phyloP scores from a whole-genome alignment of 352 stramenopile genomes.

The Globisporangium alternatum region DNA sequence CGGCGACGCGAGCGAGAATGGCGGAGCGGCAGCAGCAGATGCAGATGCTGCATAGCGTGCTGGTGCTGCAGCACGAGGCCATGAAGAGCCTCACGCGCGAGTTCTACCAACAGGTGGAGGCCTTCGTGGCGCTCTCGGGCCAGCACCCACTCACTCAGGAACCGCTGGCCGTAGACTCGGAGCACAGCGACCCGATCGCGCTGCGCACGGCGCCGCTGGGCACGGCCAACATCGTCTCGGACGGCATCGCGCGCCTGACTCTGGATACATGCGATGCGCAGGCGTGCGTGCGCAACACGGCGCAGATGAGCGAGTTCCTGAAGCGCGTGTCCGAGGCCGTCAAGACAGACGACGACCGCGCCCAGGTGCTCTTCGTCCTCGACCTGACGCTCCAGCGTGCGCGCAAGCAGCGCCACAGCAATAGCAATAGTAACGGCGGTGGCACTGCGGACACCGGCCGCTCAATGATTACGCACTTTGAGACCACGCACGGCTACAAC shows the following conservation, averaged over 20 bases:
- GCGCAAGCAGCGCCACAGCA: conserved; percentile 10
- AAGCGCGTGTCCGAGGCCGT: conserved; percentile 27
- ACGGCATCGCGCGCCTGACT: conserved; percentile 32
- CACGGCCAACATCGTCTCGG: conserved; percentile 40
- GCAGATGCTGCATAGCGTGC: conserved; percentile 48
- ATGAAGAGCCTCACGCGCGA: conserved; percentile 39
- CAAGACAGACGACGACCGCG: conserved; percentile 47
- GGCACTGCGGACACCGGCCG: conserved; percentile 3
- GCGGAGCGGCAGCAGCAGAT: conserved; percentile 9
- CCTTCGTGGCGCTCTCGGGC: conserved; percentile 55
- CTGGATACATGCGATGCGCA: conserved; percentile 37
- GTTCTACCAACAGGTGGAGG: conserved; percentile 67
- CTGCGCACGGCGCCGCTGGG: conserved; percentile 29
- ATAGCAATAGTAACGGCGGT: not conserved
- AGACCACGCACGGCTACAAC: conserved; percentile 54
- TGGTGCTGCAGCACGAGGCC: conserved; percentile 59
- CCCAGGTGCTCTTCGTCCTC: conserved; percentile 58
- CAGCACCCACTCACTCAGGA: conserved; percentile 42
- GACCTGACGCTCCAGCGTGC: conserved; percentile 39
- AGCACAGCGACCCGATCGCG: conserved; percentile 24
- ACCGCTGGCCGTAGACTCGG: conserved; percentile 7
- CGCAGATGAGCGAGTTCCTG: conserved; percentile 42
- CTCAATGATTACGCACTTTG: conserved; percentile 43
- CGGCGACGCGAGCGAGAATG: not conserved
- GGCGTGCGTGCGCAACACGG: conserved; percentile 30